Base-by-base conservation (phyloP, 345 rosid species). In the Corchorus olitorius region DNA sequence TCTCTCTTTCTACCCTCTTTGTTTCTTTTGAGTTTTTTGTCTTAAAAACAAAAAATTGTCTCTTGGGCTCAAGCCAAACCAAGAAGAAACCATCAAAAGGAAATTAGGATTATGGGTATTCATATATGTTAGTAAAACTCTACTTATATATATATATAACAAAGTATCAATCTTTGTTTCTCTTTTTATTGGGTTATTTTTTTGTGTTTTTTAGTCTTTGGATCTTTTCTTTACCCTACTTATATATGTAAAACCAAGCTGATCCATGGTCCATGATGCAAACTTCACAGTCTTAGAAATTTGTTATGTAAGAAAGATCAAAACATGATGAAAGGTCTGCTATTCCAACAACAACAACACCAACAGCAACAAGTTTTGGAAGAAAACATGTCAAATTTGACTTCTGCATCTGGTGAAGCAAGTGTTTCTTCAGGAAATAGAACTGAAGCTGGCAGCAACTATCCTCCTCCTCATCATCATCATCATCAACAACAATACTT, bases 351-450 rank as follows among this genome's bases (percentile, higher is more conserved):
- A 0, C 83, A 85, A 49, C n/a, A n/a, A n/a, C n/a, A n/a, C n/a
- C 82, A 78, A 35, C 77, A 77, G 4, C 76, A 83, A 33, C 76
- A 65, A 52, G 70, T 71, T 56, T 65, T 79, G 34, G 91, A 89
- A 64, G 93, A 89, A 72, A 89, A 92, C 80, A 90, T 92, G 98
- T 92, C 97, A 41, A 94, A 92, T 87, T 84, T 94, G 86, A 94
- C 98, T 77, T 89, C 93, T 74, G 91, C 92, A 79, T 89, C 94
- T 76, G 92, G 86, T 43, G 87, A 87, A 84, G 91, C 95, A 74
- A 92, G 92, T 88, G 91, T 85, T 83, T 91, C 95, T 82, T 92
- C 94, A 39, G 92, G 88, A 45, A 88, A 87, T 79, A 86, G 87
- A 77, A 81, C 84, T 72, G 90, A 88, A 85, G 78, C 84, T 27